phyloP scores from a whole-genome alignment of 1,284 basidiomycete species.

The Fistulinella staudtii region DNA sequence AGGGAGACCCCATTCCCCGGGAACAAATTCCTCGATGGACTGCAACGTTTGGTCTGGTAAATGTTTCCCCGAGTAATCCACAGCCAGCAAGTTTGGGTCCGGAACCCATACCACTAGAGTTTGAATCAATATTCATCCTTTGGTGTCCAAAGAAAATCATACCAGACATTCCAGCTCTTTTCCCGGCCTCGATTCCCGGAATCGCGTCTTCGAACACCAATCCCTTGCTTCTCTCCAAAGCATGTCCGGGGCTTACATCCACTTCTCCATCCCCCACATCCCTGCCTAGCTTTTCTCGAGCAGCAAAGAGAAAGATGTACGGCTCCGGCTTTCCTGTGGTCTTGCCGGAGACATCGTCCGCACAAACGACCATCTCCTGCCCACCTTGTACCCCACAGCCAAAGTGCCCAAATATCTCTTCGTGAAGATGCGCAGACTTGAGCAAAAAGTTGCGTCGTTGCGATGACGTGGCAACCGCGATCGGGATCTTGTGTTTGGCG shows the following conservation, averaged over 20 bases:
- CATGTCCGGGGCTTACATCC: slow-evolving; percentile 38
- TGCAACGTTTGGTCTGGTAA: slow-evolving; percentile 50
- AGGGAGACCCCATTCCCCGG: slow-evolving; percentile 75
- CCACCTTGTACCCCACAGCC: slow-evolving; percentile 18
- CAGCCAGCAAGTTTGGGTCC: slow-evolving; percentile 57
- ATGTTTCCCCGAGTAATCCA: slow-evolving; percentile 44
- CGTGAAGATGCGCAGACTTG: slow-evolving; percentile 57
- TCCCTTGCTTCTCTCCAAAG: slow-evolving; percentile 51
- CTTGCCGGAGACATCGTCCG: slow-evolving; percentile 48
- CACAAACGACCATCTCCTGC: slow-evolving; percentile 62
- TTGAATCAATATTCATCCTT: slow-evolving; percentile 6
- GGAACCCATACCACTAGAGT: slow-evolving; percentile 72
- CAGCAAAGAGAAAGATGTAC: slow-evolving; percentile 71
- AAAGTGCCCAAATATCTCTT: slow-evolving; percentile 47
- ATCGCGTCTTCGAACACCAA: slow-evolving; percentile 76
- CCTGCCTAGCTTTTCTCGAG: slow-evolving; percentile 49
- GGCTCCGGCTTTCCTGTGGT: slow-evolving; percentile 67
- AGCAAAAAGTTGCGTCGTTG: slow-evolving; percentile 57
- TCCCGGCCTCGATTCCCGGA: slow-evolving; percentile 69
- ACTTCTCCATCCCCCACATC: slow-evolving; percentile 50
- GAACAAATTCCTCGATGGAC: slow-evolving; percentile 64
- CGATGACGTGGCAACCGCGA: slow-evolving; percentile 74
- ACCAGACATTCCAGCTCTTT: slow-evolving; percentile 79
- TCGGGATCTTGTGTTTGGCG: slow-evolving; percentile 59
- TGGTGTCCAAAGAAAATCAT: slow-evolving; percentile 20